Evolutionary conservation across 306 rosid genomes (phyloP), one percentile per base, ranked within the genome.

Genomic region (Vicia sativa): DNA sequence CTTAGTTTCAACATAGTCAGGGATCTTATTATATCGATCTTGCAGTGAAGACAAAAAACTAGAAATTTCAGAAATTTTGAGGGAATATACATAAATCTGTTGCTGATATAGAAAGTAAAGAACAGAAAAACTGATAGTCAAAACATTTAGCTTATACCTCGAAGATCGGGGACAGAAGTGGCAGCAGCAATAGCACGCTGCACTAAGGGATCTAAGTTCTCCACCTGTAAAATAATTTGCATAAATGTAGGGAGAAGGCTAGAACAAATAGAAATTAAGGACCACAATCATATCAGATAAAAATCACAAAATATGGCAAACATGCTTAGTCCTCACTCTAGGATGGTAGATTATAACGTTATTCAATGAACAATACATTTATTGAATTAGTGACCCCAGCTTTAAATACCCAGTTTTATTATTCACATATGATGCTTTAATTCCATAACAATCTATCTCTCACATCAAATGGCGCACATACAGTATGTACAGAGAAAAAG

Each of bases 121-220:
- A 49, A 35, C 54, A 45, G 19, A 60, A 72, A 75, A 35, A 37
- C 41, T 21, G 37, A 45, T 23, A 29, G 38, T n/a, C 1, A 54
- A 52, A 65, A 63, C 72, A 34, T 46, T 72, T 59, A 65, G 43
- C 64, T 53, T 68, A 45, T 76, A 89, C 98, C 96, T 83, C 73
- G 90, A 75, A 93, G 83, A 87, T 93, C 96, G 28, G 95, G 95
- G 80, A 77, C 74, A 71, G 80, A 66, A 71, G 88, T 82, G 42
- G 90, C 84, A 28, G 91, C 84, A n/a, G 76, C 38, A 60, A 93
- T 80, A 29, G 97, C 96, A 16, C 97, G 90, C 35, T 81, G 96
- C 77, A 88, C 89, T 60, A 93, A 77, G 58, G 89, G 80, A 55
- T 93, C 97, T 67, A 93, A 70, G 77, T 77, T 85, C 61, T 88